These are phyloP conservation scores for Rhytidhysteron rufulum DNA, from an alignment of 2,329 filamentous ascomycete genomes.

Conservation along the genomic window DNA sequence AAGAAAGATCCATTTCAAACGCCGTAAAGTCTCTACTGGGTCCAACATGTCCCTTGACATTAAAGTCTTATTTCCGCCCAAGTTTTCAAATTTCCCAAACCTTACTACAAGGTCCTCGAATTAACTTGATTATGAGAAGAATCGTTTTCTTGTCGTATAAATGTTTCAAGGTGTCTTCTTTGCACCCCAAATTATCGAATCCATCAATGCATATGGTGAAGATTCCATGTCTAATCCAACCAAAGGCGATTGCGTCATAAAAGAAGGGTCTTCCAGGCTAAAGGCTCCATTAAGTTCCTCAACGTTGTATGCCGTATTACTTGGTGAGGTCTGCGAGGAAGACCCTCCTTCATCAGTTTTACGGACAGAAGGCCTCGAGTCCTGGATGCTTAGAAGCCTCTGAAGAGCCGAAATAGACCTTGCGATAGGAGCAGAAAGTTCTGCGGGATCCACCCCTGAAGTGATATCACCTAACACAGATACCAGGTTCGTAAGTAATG, in stretches of 20 bases:
- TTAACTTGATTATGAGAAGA: too few species aligned
- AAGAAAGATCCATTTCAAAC: too few species aligned
- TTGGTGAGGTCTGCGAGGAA: conserved; percentile 28
- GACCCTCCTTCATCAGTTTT: conserved; percentile 16
- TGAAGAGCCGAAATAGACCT: conserved; percentile 45
- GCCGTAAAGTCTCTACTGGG: too few species aligned
- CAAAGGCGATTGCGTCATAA: conserved; percentile 32
- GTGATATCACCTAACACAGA: conserved; percentile 45
- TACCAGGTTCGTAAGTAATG: conserved; percentile 44
- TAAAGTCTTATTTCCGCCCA: too few species aligned
- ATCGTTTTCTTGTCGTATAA: background rate
- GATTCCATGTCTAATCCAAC: conserved; percentile 38
- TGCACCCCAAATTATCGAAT: conserved; percentile 45
- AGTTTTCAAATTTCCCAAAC: too few species aligned
- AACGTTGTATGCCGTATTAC: conserved; percentile 28
- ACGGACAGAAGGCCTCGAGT: conserved; percentile 15
- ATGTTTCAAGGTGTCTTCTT: conserved; percentile 20
- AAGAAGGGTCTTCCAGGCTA: conserved; percentile 24
- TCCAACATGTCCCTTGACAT: too few species aligned
- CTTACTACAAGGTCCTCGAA: too few species aligned
- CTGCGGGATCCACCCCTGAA: conserved; percentile 43
- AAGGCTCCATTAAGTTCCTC: conserved; percentile 36
- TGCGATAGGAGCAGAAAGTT: conserved; percentile 46
- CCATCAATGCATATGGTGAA: conserved; percentile 47
- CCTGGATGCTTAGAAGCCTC: conserved; percentile 36